Evolutionary conservation across 2,329 filamentous ascomycete genomes (phyloP), one percentile per base, ranked within the genome.

Genomic region (Diaporthe vexans): DNA sequence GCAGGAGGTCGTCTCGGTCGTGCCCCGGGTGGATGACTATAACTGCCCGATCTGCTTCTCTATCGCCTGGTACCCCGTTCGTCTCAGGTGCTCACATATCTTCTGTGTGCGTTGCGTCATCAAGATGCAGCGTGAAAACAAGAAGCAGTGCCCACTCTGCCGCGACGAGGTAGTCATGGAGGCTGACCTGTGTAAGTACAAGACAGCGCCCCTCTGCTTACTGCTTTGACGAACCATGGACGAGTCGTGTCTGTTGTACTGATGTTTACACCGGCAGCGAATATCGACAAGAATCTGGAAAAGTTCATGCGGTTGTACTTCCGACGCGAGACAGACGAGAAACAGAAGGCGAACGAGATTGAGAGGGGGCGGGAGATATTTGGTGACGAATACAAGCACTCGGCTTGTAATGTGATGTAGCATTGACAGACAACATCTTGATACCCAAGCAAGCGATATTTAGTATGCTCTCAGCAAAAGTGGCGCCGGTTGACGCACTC

Each of bases 101-200:
- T 95, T 96, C 80, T 97, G 95, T 84, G 96, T 97, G 73, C 88
- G 94, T 3, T 97, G 95, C 80, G 88, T 96, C 65, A 91, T 97
- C 76, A 91, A 94, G 78, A 91, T 97, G 84, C 94, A 97, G 81
- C 90, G 91, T 59, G 89, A 91, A 52, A 87, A 88, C 75, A 91
- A 93, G 80, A 88, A 88, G 51, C 86, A 90, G 69, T 97, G 95
- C 80, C 94, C 95, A 0, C 85, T 97, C 71, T 97, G 95, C 81
- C 88, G 95, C 74, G 88, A 90, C 24, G 88, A 92, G 74, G 93
- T 92, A 0, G 90, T 97, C 15, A 88, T 94, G 85, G 85, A 88
- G 74, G 94, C 94, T 0, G 92, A 93, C 76, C 87, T 90, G 72
- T 88, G 90, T 90, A 85, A 85, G 87, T 80, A 35, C 9, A 17